A percentile compares a stretch with the other conserved stretches of the same genome.
These are phyloP conservation scores for Plantago coronopus DNA, from an alignment of 305 asterid genomes.

Conservation along the genomic window DNA sequence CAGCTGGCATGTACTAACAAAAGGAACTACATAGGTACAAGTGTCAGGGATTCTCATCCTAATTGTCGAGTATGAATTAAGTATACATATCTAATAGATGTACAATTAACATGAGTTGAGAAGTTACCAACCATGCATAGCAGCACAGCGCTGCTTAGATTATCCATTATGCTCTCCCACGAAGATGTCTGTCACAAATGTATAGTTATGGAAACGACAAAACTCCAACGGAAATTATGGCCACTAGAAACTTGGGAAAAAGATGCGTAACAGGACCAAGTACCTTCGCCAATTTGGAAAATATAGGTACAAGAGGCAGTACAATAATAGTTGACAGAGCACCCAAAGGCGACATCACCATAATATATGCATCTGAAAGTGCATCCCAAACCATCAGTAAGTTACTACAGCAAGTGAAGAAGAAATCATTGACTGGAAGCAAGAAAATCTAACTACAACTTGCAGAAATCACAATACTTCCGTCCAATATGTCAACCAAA, in stretches of 20 bases:
- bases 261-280: conserved; percentile 2
- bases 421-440: neutral
- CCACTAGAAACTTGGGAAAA: neutral
- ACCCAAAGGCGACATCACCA: conserved; percentile 52
- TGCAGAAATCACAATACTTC: conserved; percentile 22
- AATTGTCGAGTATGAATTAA: conserved; percentile 1
- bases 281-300: conserved; percentile 44
- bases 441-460: conserved; percentile 8
- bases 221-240: conserved; percentile 5
- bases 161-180: conserved; percentile 33
- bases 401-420: neutral
- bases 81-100: neutral
- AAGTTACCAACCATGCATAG: conserved; percentile 36
- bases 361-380: conserved; percentile 42
- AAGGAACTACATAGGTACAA: neutral
- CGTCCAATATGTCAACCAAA: no score
- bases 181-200: conserved; percentile 37
- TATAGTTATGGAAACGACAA: conserved; percentile 6
- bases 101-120: conserved; percentile 11
- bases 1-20: neutral
- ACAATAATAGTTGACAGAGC: conserved; percentile 38
- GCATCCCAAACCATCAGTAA: neutral
- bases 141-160: conserved; percentile 31
- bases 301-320: conserved; percentile 43
- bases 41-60: conserved; percentile 4